Conservation (phyloP, 441 rosid genomes). For the Codiaeum variegatum region DNA sequence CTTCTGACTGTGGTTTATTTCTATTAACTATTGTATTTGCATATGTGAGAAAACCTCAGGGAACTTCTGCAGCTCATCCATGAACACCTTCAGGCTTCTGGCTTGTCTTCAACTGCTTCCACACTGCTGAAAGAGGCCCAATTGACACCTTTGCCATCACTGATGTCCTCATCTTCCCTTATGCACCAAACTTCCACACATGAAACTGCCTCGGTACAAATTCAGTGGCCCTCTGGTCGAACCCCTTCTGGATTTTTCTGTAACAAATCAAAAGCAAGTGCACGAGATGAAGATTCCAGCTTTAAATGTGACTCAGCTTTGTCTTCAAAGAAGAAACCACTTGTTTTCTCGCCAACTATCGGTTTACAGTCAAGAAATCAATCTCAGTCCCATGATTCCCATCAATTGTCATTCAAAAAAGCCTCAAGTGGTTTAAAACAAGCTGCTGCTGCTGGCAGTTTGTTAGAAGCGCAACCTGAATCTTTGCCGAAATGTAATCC, state of each 20-base stretch:
- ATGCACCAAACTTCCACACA: slow-evolving; percentile 51
- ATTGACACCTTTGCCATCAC: slow-evolving; percentile 71
- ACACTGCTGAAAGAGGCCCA: slow-evolving; percentile 85
- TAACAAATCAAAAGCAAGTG: slow-evolving; percentile 42
- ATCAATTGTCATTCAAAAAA: slow-evolving; percentile 43
- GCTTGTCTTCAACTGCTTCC: slow-evolving; percentile 67
- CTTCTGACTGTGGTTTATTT: slow-evolving; percentile 5
- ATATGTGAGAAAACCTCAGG: slow-evolving; percentile 37
- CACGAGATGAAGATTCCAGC: slow-evolving; percentile 43
- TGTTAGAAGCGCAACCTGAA: slow-evolving; percentile 44
- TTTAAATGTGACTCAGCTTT: slow-evolving; percentile 42
- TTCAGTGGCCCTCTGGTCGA: slow-evolving; percentile 93
- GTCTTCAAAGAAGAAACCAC: slow-evolving; percentile 72
- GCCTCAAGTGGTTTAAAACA: slow-evolving; percentile 32
- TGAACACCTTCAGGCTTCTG: slow-evolving; percentile 95
- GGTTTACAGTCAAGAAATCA: slow-evolving; percentile 53
- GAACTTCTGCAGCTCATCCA: slow-evolving; percentile 93
- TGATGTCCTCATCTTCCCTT: slow-evolving; percentile 65
- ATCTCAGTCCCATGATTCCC: slow-evolving; percentile 43
- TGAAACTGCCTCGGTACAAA: slow-evolving; percentile 53
- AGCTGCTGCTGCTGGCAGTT: slow-evolving; percentile 31
- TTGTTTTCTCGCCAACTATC: slow-evolving; percentile 71
- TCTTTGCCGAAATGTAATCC: slow-evolving; percentile 31
- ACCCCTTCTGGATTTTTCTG: slow-evolving; percentile 63
- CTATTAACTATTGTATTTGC: slow-evolving; percentile 11